phyloP scores from a whole-genome alignment of 2,329 filamentous ascomycete species.

The Cladophialophora yegresii region DNA sequence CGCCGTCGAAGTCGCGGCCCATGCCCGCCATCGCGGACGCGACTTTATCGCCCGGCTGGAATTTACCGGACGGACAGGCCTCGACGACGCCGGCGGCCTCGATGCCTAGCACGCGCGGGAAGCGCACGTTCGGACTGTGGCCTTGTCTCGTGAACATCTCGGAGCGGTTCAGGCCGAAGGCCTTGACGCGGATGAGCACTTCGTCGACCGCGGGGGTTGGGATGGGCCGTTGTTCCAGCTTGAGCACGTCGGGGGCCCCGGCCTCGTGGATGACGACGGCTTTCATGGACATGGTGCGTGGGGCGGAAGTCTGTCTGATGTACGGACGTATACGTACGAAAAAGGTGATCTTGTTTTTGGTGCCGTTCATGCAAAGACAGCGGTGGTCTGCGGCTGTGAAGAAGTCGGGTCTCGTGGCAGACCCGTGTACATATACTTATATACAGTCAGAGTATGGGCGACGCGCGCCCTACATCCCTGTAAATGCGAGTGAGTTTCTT shows the following conservation, averaged over 20 bases:
- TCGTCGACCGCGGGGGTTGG: conserved; percentile 44
- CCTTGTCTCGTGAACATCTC: conserved; percentile 54
- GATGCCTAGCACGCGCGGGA: conserved; percentile 52
- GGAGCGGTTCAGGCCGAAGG: conserved; percentile 52
- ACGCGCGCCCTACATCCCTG: no score
- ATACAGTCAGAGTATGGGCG: no score
- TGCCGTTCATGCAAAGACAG: background rate
- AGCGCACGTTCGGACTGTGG: conserved; percentile 45
- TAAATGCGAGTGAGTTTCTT: background rate
- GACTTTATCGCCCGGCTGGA: conserved; percentile 47
- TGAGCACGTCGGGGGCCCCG: conserved; percentile 47
- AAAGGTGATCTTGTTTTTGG: background rate
- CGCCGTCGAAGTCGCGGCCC: conserved; percentile 52
- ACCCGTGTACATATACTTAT: background rate
- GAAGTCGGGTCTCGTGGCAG: background rate
- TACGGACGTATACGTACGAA: background rate
- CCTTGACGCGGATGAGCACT: conserved; percentile 49
- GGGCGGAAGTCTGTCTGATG: background rate
- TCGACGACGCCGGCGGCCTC: conserved; percentile 50
- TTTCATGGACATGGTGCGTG: conserved; percentile 43
- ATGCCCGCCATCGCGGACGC: conserved; percentile 55
- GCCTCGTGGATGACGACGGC: conserved; percentile 47
- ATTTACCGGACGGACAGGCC: conserved; percentile 40
- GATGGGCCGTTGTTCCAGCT: conserved; percentile 44
- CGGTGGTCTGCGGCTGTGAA: background rate